These are phyloP conservation scores for Urtica urens DNA, from an alignment of 306 rosid species.

Conservation along the genomic window DNA sequence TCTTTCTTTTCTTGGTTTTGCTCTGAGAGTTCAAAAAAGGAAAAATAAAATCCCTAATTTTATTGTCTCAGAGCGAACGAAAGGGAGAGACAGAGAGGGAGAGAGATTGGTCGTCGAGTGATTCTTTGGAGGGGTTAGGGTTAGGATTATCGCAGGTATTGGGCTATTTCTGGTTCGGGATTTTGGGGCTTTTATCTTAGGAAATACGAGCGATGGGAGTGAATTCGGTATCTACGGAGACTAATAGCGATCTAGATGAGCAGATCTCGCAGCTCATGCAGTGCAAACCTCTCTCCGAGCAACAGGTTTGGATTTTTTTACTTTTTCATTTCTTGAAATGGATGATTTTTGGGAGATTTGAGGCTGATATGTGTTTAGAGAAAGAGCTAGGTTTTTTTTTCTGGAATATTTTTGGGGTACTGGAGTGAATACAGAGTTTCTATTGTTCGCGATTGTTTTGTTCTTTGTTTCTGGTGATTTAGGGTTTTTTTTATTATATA, in stretches of 20 bases:
- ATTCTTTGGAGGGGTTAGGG: neutral
- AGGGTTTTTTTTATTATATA: neutral
- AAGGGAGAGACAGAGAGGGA: too few species aligned
- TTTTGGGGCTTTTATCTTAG: conserved; percentile 1
- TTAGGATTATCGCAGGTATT: conserved; percentile 23
- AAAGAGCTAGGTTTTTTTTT: too few species aligned
- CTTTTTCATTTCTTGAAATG: conserved; percentile 7
- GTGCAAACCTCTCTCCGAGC: conserved; percentile 97
- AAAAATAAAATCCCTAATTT: neutral
- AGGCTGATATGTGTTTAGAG: neutral
- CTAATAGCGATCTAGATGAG: conserved; percentile 59
- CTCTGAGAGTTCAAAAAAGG: too few species aligned
- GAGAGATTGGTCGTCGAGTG: neutral
- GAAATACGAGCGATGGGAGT: conserved; percentile 75
- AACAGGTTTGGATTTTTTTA: conserved; percentile 43
- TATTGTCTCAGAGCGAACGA: neutral
- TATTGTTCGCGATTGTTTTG: neutral
- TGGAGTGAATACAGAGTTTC: neutral
- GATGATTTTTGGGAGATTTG: neutral
- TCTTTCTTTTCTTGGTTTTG: neutral
- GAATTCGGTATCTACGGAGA: conserved; percentile 48
- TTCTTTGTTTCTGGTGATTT: neutral
- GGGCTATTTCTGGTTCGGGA: conserved; percentile 10
- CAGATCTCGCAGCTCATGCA: conserved; percentile 99
- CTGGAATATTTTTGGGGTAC: neutral